Conservation (phyloP, 2,329 filamentous ascomycete genomes). For the Fusarium scirpi region DNA sequence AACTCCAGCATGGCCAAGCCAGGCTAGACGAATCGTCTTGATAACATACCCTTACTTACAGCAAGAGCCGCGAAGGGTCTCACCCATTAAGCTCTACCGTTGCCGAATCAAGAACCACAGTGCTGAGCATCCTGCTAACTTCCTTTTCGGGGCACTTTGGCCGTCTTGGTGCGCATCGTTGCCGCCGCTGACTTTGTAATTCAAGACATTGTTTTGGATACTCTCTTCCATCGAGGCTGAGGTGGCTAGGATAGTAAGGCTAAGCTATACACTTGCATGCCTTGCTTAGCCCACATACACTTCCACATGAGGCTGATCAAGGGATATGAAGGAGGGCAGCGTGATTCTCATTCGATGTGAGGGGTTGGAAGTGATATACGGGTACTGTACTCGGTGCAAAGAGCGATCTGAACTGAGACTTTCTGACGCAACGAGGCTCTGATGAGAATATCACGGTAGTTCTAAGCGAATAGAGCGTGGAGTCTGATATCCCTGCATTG, state of each 20-base stretch:
- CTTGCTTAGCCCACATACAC: conserved; percentile 1
- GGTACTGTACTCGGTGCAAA: neutral
- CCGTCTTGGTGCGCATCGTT: conserved; percentile 34
- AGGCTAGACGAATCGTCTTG: conserved; percentile 11
- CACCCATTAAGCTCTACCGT: conserved; percentile 4
- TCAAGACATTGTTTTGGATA: neutral
- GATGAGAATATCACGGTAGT: neutral
- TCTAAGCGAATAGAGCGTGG: neutral
- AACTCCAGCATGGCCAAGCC: conserved; percentile 7
- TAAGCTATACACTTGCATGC: neutral
- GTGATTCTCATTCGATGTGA: conserved; percentile 32
- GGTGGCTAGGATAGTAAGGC: neutral
- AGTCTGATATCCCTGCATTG: neutral
- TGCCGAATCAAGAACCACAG: neutral
- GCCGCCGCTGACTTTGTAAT: conserved; percentile 9
- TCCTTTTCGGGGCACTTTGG: conserved; percentile 36
- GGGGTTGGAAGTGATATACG: conserved; percentile 3
- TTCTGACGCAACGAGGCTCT: neutral
- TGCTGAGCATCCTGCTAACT: conserved; percentile 31
- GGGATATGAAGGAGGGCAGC: conserved; percentile 12
- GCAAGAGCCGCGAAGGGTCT: conserved; percentile 22
- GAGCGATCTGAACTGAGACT: neutral
- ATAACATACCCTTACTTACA: conserved; percentile 18
- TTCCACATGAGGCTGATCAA: neutral
- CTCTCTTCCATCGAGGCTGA: conserved; percentile 1